These are phyloP conservation scores for Cryptococcus sp. DNA, from an alignment of 1,284 basidiomycete species.

Conservation along the genomic window DNA sequence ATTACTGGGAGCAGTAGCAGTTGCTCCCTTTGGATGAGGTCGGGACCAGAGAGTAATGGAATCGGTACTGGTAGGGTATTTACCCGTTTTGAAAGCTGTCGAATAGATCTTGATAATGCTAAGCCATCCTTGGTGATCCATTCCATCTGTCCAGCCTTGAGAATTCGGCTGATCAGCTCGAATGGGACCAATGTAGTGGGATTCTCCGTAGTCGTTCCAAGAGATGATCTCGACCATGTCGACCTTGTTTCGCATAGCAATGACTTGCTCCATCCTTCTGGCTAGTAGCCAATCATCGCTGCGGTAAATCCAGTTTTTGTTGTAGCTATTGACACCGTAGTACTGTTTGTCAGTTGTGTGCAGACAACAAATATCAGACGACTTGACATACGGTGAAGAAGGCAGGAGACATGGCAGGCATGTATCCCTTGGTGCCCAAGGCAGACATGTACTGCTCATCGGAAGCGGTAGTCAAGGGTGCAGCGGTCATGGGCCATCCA, in stretches of 20 bases:
- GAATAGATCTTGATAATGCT: constrained; percentile 59
- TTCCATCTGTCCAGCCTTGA: constrained; percentile 40
- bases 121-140: constrained; percentile 54
- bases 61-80: constrained; percentile 62
- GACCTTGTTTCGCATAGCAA: constrained; percentile 31
- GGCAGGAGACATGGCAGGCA: constrained; percentile 43
- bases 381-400: constrained; percentile 36
- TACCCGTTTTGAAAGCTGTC: constrained; percentile 68
- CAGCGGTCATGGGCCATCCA: constrained; percentile 47
- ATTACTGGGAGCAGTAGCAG: constrained; percentile 28
- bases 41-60: constrained; percentile 67
- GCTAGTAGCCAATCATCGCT: constrained; percentile 45
- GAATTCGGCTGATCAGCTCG: constrained; percentile 39
- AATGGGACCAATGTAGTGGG: constrained; percentile 48
- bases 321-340: constrained; percentile 34
- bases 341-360: constrained; percentile 13
- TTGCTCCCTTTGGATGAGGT: constrained; percentile 61
- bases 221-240: constrained; percentile 41
- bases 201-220: constrained; percentile 50
- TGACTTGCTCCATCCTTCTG: constrained; percentile 42
- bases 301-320: constrained; percentile 49
- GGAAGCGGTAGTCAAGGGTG: constrained; percentile 23
- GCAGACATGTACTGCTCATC: constrained; percentile 30
- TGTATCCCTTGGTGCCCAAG: constrained; percentile 40
- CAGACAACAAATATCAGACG: background rate